phyloP scores from a whole-genome alignment of 2,329 filamentous ascomycete species.

The Aspergillus neoniger region DNA sequence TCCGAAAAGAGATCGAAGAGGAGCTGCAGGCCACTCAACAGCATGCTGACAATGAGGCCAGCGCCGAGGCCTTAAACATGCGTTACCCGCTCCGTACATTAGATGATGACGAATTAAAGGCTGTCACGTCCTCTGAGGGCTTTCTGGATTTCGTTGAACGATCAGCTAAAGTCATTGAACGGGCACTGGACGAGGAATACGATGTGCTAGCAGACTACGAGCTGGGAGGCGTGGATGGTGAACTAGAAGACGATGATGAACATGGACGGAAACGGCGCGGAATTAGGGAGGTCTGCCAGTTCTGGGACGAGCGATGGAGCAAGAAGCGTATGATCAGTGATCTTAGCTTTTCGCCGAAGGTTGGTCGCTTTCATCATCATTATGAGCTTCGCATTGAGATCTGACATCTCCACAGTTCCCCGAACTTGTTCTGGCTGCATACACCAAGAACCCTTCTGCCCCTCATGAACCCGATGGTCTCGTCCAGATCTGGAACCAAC shows the following conservation, averaged over 20 bases:
- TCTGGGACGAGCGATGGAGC: constrained; percentile 93
- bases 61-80: constrained; percentile 48
- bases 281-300: constrained; percentile 81
- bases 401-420: constrained; percentile 60
- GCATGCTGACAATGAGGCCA: constrained; percentile 36
- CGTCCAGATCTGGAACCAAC: constrained; percentile 94
- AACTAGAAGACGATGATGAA: constrained; percentile 77
- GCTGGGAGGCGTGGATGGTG: constrained; percentile 68
- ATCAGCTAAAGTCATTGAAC: constrained; percentile 95
- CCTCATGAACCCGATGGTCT: constrained; percentile 92
- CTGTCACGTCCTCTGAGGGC: constrained; percentile 87
- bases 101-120: constrained; percentile 80
- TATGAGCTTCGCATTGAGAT: background rate
- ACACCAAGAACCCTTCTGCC: constrained; percentile 95
- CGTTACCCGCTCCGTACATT: constrained; percentile 78
- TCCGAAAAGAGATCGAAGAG: constrained; percentile 88
- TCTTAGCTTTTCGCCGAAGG: constrained; percentile 91
- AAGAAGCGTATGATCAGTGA: constrained; percentile 97
- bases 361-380: constrained; percentile 32
- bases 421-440: constrained; percentile 88
- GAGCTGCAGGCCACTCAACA: constrained; percentile 74
- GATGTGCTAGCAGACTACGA: constrained; percentile 96
- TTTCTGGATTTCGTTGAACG: constrained; percentile 94
- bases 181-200: constrained; percentile 92
- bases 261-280: constrained; percentile 48